A percentile compares a stretch with the other conserved stretches of the same genome.
Evolutionary conservation across 257 asterid species (phyloP).

Genomic region (Scutellaria baicalensis): DNA sequence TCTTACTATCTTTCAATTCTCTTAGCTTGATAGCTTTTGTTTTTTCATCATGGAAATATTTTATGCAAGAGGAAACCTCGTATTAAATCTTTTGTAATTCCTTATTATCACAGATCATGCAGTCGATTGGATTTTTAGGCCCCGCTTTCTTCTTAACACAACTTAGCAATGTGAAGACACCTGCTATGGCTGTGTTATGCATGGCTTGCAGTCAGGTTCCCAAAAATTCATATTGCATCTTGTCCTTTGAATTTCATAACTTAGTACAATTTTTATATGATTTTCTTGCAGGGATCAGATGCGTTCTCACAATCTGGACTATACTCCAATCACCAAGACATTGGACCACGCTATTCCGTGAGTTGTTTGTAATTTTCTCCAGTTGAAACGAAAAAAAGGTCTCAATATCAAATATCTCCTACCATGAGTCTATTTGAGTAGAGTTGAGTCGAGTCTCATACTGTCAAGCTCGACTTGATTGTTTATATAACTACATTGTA

Average conservation of each 20-base stretch:
- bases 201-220: conserved; percentile 95
- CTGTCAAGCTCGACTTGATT: neutral
- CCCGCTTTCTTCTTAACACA: conserved; percentile 92
- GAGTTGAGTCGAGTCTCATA: too few species aligned
- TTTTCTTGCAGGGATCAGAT: conserved; percentile 67
- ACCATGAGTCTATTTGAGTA: too few species aligned
- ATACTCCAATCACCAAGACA: conserved; percentile 96
- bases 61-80: neutral
- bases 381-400: neutral
- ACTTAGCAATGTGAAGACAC: conserved; percentile 70
- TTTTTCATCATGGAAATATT: conserved; percentile 1
- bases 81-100: neutral
- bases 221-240: conserved; percentile 11
- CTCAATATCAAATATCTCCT: neutral
- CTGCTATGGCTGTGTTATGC: conserved; percentile 87
- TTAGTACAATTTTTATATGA: neutral
- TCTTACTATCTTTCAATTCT: neutral
- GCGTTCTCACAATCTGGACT: conserved; percentile 97
- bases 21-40: neutral
- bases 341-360: conserved; percentile 93
- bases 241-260: neutral
- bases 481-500: neutral
- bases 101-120: conserved; percentile 68
- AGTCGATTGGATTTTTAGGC: conserved; percentile 87
- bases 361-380: conserved; percentile 26